These are phyloP conservation scores for Kluyveromyces nonfermentans DNA, from an alignment of 805 yeast genomes.

Conservation along the genomic window DNA sequence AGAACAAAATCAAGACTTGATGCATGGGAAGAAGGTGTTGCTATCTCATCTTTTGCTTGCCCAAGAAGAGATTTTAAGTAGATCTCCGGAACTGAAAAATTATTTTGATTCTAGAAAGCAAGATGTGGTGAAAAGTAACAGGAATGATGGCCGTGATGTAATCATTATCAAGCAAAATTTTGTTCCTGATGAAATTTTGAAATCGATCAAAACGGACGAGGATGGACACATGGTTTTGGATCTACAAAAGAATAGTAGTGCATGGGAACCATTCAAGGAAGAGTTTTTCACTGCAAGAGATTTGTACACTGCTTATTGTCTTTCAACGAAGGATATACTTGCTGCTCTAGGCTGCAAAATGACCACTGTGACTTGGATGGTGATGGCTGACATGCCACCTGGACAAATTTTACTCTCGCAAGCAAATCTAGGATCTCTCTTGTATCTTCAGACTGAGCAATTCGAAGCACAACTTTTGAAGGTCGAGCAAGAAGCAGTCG, in stretches of 20 bases:
- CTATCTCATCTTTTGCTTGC: slow-evolving; percentile 57
- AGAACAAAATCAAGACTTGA: slow-evolving; percentile 43
- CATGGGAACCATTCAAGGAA: slow-evolving; percentile 67
- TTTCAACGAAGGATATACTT: slow-evolving; percentile 58
- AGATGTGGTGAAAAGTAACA: slow-evolving; percentile 13
- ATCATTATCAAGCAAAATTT: slow-evolving; percentile 13
- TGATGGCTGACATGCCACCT: slow-evolving; percentile 57
- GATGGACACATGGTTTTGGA: slow-evolving; percentile 27
- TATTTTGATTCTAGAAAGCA: slow-evolving; percentile 28
- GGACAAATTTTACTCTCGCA: slow-evolving; percentile 56
- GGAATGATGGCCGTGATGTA: slow-evolving; percentile 8
- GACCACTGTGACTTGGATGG: slow-evolving; percentile 62
- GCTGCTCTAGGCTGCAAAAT: slow-evolving; percentile 53
- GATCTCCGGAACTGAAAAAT: slow-evolving; percentile 30
- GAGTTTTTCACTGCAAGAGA: slow-evolving; percentile 76
- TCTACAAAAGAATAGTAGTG: slow-evolving; percentile 35
- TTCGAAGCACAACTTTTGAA: slow-evolving; percentile 39
- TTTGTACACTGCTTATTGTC: slow-evolving; percentile 57
- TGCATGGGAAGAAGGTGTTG: slow-evolving; percentile 45
- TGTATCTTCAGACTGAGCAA: slow-evolving; percentile 58
- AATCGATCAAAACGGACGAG: slow-evolving; percentile 20
- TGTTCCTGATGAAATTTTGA: slow-evolving; percentile 21
- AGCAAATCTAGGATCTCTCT: slow-evolving; percentile 60
- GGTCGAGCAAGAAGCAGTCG: slow-evolving; percentile 21
- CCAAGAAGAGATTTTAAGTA: slow-evolving; percentile 48